These are phyloP conservation scores for Naegleria gruberi DNA, from an alignment of 208 protist species.

Conservation along the genomic window DNA sequence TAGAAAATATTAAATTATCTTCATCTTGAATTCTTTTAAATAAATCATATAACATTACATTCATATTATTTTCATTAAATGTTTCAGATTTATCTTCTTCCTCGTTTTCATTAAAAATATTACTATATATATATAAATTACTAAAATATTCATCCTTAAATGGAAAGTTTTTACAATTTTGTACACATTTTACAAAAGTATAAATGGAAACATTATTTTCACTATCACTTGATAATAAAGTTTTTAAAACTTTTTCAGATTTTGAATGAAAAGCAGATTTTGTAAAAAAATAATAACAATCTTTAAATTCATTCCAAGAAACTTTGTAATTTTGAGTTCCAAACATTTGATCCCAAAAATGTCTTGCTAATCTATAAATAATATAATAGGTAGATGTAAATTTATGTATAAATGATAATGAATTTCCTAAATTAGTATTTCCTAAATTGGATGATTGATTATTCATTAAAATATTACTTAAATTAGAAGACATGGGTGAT, in stretches of 20 bases:
- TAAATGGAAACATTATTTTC: neutral
- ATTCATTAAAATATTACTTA: too few relatives aligned
- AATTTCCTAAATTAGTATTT: neutral
- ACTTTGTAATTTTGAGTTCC: neutral
- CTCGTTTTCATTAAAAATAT: neutral
- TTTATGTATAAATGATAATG: neutral
- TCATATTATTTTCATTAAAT: neutral
- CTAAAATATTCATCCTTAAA: neutral
- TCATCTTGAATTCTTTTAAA: neutral
- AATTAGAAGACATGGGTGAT: too few relatives aligned
- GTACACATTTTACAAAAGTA: neutral
- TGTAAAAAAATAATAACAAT: conserved; percentile 10
- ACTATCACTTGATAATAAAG: neutral
- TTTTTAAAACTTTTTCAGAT: neutral
- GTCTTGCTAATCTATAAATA: neutral
- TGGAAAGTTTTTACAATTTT: neutral
- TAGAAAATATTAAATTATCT: neutral
- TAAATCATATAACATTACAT: neutral
- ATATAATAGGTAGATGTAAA: neutral
- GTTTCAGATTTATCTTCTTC: neutral
- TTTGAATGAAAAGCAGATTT: neutral
- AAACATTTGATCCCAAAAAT: conserved; percentile 9
- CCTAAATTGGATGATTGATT: too few relatives aligned
- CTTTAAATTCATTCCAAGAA: neutral
- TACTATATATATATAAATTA: neutral